Percentiles rank a stretch among this genome's conserved stretches.
Conservation (phyloP, 2,329 filamentous ascomycete genomes). For the Polychaeton citri region DNA sequence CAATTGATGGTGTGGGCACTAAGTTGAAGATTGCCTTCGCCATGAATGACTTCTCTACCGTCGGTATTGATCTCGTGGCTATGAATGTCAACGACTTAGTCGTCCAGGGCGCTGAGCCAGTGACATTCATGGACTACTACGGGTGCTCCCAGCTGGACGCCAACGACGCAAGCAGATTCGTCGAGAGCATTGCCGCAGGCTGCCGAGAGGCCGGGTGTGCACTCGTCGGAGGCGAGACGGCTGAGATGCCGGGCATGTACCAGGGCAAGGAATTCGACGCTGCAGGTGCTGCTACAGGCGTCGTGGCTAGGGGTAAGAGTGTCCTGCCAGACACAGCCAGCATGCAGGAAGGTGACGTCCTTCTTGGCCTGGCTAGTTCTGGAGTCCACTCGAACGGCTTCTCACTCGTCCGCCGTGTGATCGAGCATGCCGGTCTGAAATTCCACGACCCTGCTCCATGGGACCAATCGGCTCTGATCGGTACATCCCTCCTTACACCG, state of each 20-base stretch:
- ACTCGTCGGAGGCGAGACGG: slow-evolving; percentile 91
- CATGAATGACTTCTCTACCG: slow-evolving; percentile 81
- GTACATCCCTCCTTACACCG: slow-evolving; percentile 69
- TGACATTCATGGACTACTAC: slow-evolving; percentile 98
- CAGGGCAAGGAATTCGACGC: slow-evolving; percentile 81
- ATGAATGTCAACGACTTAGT: slow-evolving; percentile 99
- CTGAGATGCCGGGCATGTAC: slow-evolving; percentile 97
- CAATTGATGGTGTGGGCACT: slow-evolving; percentile 91
- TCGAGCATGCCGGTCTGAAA: slow-evolving; percentile 58
- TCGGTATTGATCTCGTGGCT: slow-evolving; percentile 91
- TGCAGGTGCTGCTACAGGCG: slow-evolving; percentile 78
- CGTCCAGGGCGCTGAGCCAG: slow-evolving; percentile 84
- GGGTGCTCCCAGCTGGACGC: slow-evolving; percentile 81
- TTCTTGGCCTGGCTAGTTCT: slow-evolving; percentile 72
- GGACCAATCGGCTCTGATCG: slow-evolving; percentile 48
- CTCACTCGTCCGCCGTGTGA: slow-evolving; percentile 84
- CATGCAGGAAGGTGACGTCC: slow-evolving; percentile 72
- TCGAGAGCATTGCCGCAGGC: slow-evolving; percentile 77
- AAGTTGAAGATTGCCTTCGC: slow-evolving; percentile 93
- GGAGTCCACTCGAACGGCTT: slow-evolving; percentile 96
- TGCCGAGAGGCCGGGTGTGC: slow-evolving; percentile 78
- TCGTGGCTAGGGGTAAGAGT: slow-evolving; percentile 50
- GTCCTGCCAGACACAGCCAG: slow-evolving; percentile 62
- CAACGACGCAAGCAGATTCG: slow-evolving; percentile 66
- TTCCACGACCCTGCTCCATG: slow-evolving; percentile 70